Evolutionary conservation across 345 rosid genomes (phyloP), one percentile per base, ranked within the genome.

Genomic region (Eucalyptus curtisii): DNA sequence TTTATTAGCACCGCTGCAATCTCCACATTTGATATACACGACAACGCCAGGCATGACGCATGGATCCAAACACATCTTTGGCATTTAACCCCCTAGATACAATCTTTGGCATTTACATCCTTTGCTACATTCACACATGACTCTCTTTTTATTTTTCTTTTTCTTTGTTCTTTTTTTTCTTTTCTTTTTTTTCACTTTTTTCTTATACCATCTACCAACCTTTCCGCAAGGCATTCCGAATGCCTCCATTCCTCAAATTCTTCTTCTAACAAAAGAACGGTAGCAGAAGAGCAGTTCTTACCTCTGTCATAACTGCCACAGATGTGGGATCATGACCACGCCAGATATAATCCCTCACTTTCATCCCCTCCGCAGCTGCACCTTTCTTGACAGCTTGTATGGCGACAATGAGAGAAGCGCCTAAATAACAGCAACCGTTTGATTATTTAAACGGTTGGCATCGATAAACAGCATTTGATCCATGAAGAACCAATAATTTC

Each of bases 261-360:
- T 52, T 81, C 87, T 48, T 87, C 87, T 5, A 37, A 53, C 86
- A 44, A 61, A 86, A 48, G 27, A 87, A 86, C 37, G 10, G 86
- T 55, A 50, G 50, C 52, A 84, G 57, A 80, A 84, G 53, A 57
- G 82, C 49, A 87, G 49, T 50, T n/a, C 57, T 87, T 91, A 96
- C 99, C 98, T 97, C 99, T 49, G 99, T 97, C 99, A 97, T 97
- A 90, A 97, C 99, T 68, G 99, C 99, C 93, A 97, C 99, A 64
- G 99, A 94, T 50, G 99, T 97, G 76, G 99, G 99, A 93, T 97
- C 99, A 95, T 97, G 99, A 86, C 99, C 99, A 89, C 99, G 99
- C 99, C 99, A 97, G 52, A 97, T 90, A 90, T 94, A 97, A 88
- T 97, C 99, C 89, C 96, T 94, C 87, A 97, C 89, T 85, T 87